These are phyloP conservation scores for Russula vinacea DNA, from an alignment of 768 basidiomycete species.

Conservation along the genomic window DNA sequence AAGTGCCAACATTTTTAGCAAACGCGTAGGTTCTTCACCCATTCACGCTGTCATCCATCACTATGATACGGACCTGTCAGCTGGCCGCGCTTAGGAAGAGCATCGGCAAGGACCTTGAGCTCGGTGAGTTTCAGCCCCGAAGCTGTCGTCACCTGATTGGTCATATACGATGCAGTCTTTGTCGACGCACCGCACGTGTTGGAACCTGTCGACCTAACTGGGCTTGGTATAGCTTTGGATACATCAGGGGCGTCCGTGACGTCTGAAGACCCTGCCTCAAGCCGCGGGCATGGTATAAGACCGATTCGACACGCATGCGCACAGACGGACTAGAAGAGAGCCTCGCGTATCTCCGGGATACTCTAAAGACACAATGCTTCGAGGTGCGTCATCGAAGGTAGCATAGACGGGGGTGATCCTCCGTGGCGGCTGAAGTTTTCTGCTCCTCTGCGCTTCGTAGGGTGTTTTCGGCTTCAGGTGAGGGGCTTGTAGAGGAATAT, in stretches of 20 bases:
- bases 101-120: constrained; percentile 56
- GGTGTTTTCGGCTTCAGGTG: constrained; percentile 81
- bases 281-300: constrained; percentile 72
- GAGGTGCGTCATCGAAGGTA: constrained; percentile 48
- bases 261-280: constrained; percentile 50
- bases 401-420: constrained; percentile 9
- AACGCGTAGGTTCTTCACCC: constrained; percentile 48
- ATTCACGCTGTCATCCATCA: constrained; percentile 6
- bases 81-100: constrained; percentile 69
- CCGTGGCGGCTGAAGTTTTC: neutral
- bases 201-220: constrained; percentile 57
- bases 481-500: neutral
- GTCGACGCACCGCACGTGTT: constrained; percentile 68
- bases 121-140: constrained; percentile 43
- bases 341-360: constrained; percentile 51
- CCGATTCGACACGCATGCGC: constrained; percentile 50
- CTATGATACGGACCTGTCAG: constrained; percentile 36
- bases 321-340: constrained; percentile 58
- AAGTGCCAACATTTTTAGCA: constrained; percentile 64
- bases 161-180: constrained; percentile 51
- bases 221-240: constrained; percentile 34
- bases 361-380: constrained; percentile 57
- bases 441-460: constrained; percentile 38
- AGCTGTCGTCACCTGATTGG: neutral
- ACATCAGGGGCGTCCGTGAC: constrained; percentile 38